Evolutionary conservation across 1,139 yeast genomes (phyloP).

Genomic region (Meyerozyma elateridarum): DNA sequence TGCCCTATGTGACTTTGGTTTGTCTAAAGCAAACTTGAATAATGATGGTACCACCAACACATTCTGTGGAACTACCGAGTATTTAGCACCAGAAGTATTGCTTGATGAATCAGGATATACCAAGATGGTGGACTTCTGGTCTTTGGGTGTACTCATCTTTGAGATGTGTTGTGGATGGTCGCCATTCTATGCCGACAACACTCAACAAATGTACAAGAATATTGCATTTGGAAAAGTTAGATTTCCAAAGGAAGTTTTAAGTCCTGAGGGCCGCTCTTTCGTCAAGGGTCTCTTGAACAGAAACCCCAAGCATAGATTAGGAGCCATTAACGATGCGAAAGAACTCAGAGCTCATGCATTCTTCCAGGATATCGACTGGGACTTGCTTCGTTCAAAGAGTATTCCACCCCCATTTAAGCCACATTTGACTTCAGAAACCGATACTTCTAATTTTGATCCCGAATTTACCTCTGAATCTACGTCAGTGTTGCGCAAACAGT

Average conservation of each 20-base stretch:
- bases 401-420: constrained; percentile 99
- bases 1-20: constrained; percentile 93
- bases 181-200: constrained; percentile 96
- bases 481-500: constrained; percentile 65
- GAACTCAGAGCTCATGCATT: constrained; percentile 90
- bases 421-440: constrained; percentile 83
- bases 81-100: constrained; percentile 75
- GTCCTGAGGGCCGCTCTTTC: constrained; percentile 88
- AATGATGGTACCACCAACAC: constrained; percentile 93
- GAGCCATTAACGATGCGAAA: constrained; percentile 86
- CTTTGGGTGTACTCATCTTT: constrained; percentile 73
- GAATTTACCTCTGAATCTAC: constrained; percentile 93
- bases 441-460: constrained; percentile 94
- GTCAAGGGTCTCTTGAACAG: constrained; percentile 92
- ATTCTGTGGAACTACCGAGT: constrained; percentile 96
- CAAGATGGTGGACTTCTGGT: constrained; percentile 86
- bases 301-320: constrained; percentile 91
- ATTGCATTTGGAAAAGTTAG: constrained; percentile 97
- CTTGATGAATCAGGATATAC: constrained; percentile 82
- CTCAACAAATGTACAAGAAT: constrained; percentile 97
- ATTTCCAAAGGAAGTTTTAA: constrained; percentile 90
- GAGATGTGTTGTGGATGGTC: constrained; percentile 99
- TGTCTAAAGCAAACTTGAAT: constrained; percentile 85
- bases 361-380: constrained; percentile 90
- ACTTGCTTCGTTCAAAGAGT: constrained; percentile 65